Percentiles rank a stretch among this genome's conserved stretches.
Evolutionary conservation across 192 early-diverging fungal genomes (phyloP).

Genomic region (Backusella westeae): DNA sequence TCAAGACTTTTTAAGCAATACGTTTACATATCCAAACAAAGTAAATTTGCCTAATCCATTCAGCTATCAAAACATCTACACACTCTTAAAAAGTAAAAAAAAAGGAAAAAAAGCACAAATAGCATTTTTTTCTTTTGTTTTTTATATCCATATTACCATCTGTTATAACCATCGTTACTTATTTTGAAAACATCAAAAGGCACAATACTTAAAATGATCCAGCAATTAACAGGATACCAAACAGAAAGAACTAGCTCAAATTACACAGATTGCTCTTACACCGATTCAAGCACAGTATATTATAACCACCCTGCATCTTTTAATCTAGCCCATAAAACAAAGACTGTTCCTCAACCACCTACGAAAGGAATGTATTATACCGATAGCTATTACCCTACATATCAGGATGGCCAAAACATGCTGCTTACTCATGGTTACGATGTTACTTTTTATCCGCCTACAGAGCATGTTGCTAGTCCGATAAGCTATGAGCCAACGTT

Average conservation of each 20-base stretch:
- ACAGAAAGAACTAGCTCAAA: not conserved
- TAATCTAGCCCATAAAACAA: not conserved
- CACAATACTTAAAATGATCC: not conserved
- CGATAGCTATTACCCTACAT: not conserved
- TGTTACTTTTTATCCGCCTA: conserved; percentile 1
- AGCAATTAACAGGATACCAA: not conserved
- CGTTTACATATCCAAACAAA: conserved; percentile 12
- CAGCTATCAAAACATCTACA: not conserved
- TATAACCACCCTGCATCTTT: not conserved
- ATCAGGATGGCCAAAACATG: not conserved
- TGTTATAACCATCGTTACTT: not conserved
- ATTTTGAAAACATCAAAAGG: not conserved
- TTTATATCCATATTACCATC: not conserved
- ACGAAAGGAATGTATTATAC: not conserved
- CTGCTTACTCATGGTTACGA: not conserved
- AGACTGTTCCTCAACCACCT: not conserved
- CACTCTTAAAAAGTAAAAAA: not conserved
- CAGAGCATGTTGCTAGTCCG: not conserved
- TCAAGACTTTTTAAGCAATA: not conserved
- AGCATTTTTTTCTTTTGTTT: not conserved
- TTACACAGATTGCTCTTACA: not conserved
- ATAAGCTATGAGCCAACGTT: not conserved
- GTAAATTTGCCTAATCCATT: conserved; percentile 5
- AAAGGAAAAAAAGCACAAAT: not conserved
- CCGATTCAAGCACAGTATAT: not conserved